phyloP scores from a whole-genome alignment of 1,139 yeast genomes.

The Kluyveromyces sp. region DNA sequence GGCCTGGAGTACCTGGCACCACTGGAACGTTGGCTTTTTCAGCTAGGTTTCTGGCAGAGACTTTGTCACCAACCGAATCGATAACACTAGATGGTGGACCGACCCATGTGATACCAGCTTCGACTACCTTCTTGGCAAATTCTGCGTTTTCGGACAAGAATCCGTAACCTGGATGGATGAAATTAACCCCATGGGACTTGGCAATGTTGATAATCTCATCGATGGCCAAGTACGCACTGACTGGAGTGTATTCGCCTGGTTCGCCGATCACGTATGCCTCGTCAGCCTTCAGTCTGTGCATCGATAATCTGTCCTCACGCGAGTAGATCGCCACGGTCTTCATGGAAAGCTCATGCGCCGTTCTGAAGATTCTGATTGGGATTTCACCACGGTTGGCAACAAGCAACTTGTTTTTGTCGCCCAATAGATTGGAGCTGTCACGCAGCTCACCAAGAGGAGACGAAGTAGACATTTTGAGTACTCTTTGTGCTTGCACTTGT shows the following conservation, averaged over 20 bases:
- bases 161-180: slow-evolving; percentile 99
- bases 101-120: slow-evolving; percentile 89
- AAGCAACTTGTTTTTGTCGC: slow-evolving; percentile 54
- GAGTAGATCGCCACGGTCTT: slow-evolving; percentile 96
- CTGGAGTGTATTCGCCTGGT: slow-evolving; percentile 87
- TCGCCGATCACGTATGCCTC: slow-evolving; percentile 90
- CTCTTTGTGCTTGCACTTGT: too few species aligned
- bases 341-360: slow-evolving; percentile 97
- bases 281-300: slow-evolving; percentile 91
- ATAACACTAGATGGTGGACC: slow-evolving; percentile 89
- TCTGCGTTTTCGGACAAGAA: slow-evolving; percentile 91
- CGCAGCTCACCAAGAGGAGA: slow-evolving; percentile 33
- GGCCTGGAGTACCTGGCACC: slow-evolving; percentile 98
- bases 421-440: slow-evolving; percentile 43
- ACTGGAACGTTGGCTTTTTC: slow-evolving; percentile 76
- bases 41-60: slow-evolving; percentile 86
- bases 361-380: slow-evolving; percentile 83
- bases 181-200: slow-evolving; percentile 76
- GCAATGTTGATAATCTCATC: slow-evolving; percentile 94
- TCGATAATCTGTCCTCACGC: slow-evolving; percentile 89
- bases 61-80: slow-evolving; percentile 97
- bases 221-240: slow-evolving; percentile 90
- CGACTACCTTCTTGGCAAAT: slow-evolving; percentile 88
- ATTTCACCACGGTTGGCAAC: slow-evolving; percentile 98
- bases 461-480: slow-evolving; percentile 13